A percentile compares a stretch with the other conserved stretches of the same genome.
Conservation (phyloP, 257 asterid genomes). For the Plectranthus barbatus region DNA sequence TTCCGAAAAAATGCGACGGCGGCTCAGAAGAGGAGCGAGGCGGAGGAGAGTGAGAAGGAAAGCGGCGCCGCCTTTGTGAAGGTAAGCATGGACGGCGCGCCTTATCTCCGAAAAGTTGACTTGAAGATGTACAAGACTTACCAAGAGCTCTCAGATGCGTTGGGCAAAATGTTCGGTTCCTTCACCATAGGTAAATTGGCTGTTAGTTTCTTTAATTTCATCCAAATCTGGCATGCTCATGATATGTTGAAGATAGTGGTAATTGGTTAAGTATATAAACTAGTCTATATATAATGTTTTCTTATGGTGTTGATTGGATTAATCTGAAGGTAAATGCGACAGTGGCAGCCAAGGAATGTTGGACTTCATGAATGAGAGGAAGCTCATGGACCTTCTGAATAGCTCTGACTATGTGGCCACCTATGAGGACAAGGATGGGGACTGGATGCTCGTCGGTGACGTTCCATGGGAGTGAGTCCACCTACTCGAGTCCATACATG, state of each 20-base stretch:
- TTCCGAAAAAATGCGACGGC: conserved; percentile 53
- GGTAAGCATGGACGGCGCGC: conserved; percentile 92
- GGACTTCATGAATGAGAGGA: conserved; percentile 73
- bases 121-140: conserved; percentile 60
- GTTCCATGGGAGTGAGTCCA: conserved; percentile 79
- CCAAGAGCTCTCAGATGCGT: conserved; percentile 53
- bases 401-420: conserved; percentile 72
- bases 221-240: background rate
- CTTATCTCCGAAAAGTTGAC: conserved; percentile 77
- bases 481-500: background rate
- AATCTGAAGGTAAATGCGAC: conserved; percentile 56
- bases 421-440: conserved; percentile 79
- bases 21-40: conserved; percentile 32
- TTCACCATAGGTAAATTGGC: conserved; percentile 42
- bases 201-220: background rate
- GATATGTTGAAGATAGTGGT: too few species aligned
- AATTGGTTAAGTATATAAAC: too few species aligned
- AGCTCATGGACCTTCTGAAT: conserved; percentile 58
- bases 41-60: conserved; percentile 35
- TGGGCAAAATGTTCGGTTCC: conserved; percentile 68
- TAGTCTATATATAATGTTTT: too few species aligned
- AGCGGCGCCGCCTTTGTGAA: conserved; percentile 42
- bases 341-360: conserved; percentile 62
- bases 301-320: conserved; percentile 1
- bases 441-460: conserved; percentile 83